phyloP scores from a whole-genome alignment of 2,329 filamentous ascomycete genomes.

The Aspergillus spinulosporus region DNA sequence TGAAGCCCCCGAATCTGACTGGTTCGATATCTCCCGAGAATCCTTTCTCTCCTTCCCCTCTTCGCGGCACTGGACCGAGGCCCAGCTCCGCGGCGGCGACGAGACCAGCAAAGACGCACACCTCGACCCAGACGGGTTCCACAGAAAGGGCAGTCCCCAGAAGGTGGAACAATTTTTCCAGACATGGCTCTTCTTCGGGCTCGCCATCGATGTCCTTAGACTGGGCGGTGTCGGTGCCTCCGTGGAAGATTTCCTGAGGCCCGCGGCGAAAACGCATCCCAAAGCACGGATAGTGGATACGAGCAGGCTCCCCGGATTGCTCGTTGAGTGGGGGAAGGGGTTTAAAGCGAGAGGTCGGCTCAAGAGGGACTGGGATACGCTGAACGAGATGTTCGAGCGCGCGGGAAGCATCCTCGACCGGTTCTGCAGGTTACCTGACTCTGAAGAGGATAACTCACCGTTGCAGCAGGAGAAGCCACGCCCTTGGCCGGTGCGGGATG shows the following conservation, averaged over 20 bases:
- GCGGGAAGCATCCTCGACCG: constrained; percentile 11
- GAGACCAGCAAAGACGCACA: constrained; percentile 9
- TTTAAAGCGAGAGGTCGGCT: neutral
- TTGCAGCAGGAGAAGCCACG: constrained; percentile 8
- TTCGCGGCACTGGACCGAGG: constrained; percentile 14
- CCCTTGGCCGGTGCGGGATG: constrained; percentile 18
- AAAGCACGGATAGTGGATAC: constrained; percentile 8
- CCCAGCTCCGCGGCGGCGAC: constrained; percentile 17
- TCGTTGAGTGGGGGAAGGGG: neutral
- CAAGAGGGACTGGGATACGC: neutral
- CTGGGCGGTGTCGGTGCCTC: constrained; percentile 7
- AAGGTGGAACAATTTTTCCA: constrained; percentile 25
- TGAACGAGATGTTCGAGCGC: constrained; percentile 12
- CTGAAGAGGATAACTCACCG: neutral
- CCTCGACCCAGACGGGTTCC: constrained; percentile 11
- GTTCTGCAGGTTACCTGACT: constrained; percentile 8
- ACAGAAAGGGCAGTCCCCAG: neutral
- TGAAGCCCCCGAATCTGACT: constrained; percentile 10
- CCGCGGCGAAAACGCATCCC: no score
- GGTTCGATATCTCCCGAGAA: constrained; percentile 11
- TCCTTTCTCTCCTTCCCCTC: constrained; percentile 15
- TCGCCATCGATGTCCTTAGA: constrained; percentile 19
- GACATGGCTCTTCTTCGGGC: constrained; percentile 28
- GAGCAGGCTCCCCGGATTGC: neutral
- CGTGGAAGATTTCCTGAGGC: constrained; percentile 17